Base-by-base conservation (phyloP, 2,329 filamentous ascomycete genomes). In the Thelonectria discophora region DNA sequence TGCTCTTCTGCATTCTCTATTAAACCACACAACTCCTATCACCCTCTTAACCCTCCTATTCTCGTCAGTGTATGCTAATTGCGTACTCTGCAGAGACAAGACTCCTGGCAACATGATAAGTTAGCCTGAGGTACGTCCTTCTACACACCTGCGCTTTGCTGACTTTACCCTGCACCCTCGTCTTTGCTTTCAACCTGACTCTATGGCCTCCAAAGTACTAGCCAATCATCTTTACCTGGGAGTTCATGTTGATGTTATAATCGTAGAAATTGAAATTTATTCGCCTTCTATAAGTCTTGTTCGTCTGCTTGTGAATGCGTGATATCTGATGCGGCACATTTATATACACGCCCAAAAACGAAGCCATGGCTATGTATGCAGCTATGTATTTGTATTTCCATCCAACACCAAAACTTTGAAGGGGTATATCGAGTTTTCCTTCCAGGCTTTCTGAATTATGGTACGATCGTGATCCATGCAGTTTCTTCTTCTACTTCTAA, bases 401-500 rank as follows among this genome's bases (percentile, higher is more conserved):
- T 40, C 47, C 18, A 42, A 56, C 32, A 53, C 53, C 43, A 61
- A 55, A 47, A 30, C 27, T 30, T 45, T 64, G 70, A 68, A 60
- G 63, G 71, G 74, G 73, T 75, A 75, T 75, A 75, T 75, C 69
- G 63, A 70, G 67, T 70, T 65, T 60, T 67, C 60, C 67, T 73
- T 74, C 64, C 51, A 63, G 56, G 60, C 66, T 65, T 30, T 69
- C 60, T 50, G 59, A 60, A 68, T 39, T 65, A 63, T 68, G 43
- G 49, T 37, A 30, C 53, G 43, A 50, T 68, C 66, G 54, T 71
- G 60, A 68, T 69, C 27, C 67, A 58, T 69, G 64, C 68, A 59
- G 70, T 68, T 68, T 72, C 52, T 65, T 74, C 67, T 74, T 24
- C 21, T 24, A 24, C 68, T 66, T 68, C 69, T 77, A 88, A 65